Base-by-base conservation (phyloP, 306 rosid genomes). In the Quercus engelmannii region DNA sequence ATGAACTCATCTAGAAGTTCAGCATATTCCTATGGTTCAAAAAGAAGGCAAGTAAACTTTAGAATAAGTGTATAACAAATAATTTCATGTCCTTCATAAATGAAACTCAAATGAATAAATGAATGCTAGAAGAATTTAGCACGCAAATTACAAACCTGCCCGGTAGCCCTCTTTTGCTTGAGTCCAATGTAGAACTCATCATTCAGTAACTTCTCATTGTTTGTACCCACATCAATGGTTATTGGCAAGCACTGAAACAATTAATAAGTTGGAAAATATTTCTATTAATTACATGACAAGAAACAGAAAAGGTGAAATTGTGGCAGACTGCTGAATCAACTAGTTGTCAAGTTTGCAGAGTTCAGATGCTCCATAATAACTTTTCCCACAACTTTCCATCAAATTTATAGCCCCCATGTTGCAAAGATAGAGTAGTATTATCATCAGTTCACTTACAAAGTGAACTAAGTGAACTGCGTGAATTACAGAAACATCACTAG, bases 171-270 rank as follows among this genome's bases (percentile, higher is more conserved):
- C 83, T 51, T 91, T 82, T 95, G 99, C 88, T 83, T 91, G 76
- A 95, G 97, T 43, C 99, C 99, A 15, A 95, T 92, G 84, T 95
- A 95, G 82, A 95, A 89, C 81, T 93, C 99, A 46, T 95, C 97
- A 15, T 93, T 84, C 90, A 95, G 80, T 84, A 95, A 80, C 65
- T 76, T 77, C 88, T 93, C 93, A 83, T 95, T 95, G 96, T 95
- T 95, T 77, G 99, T 95, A 68, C 98, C 99, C 65, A 95, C 99
- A 90, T 95, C 99, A 80, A 95, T 95, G 82, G 99, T 95, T 84
- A 95, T 82, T 49, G 99, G 99, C 89, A 95, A 87, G 87, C 99
- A 95, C 99, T 95, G 88, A 74, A 88, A 83, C 82, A 83, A 73
- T 41, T 43, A 23, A 71, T 69, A 74, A 4, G 78, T 75, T 75